phyloP scores from a whole-genome alignment of 768 basidiomycete genomes.

The Inosperma sp. region DNA sequence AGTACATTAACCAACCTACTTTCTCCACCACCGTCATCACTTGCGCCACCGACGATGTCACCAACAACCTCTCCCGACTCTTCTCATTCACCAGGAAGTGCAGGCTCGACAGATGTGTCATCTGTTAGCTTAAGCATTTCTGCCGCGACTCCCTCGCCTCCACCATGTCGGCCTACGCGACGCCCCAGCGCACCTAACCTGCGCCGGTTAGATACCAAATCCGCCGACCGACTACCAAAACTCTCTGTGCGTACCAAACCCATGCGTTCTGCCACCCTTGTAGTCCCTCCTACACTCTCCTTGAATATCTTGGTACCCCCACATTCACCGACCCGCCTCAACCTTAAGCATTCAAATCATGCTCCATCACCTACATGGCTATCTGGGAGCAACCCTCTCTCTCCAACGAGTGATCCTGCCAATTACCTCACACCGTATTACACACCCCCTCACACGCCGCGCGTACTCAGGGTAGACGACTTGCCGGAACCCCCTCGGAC shows the following conservation, averaged over 20 bases:
- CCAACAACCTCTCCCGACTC: conserved; percentile 35
- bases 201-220: conserved; percentile 57
- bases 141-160: conserved; percentile 59
- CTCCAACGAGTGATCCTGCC: conserved; percentile 31
- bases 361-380: conserved; percentile 45
- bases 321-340: conserved; percentile 57
- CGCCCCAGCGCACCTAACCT: conserved; percentile 63
- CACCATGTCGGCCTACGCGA: conserved; percentile 57
- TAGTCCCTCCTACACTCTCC: conserved; percentile 45
- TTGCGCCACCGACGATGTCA: conserved; percentile 58
- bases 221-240: conserved; percentile 52
- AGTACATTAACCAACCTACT: conserved; percentile 32
- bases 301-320: conserved; percentile 31
- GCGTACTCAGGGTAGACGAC: conserved; percentile 37
- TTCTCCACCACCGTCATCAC: conserved; percentile 35
- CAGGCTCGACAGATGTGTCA: conserved; percentile 14
- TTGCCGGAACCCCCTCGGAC: conserved; percentile 43
- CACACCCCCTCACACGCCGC: conserved; percentile 51
- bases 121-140: conserved; percentile 13
- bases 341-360: conserved; percentile 54
- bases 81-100: neutral
- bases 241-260: conserved; percentile 59
- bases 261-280: conserved; percentile 53
- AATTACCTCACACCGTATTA: conserved; percentile 49
- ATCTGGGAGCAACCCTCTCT: conserved; percentile 29